Evolutionary conservation across 2,329 filamentous ascomycete genomes (phyloP).

Genomic region (Sclerotiophoma versabilis): DNA sequence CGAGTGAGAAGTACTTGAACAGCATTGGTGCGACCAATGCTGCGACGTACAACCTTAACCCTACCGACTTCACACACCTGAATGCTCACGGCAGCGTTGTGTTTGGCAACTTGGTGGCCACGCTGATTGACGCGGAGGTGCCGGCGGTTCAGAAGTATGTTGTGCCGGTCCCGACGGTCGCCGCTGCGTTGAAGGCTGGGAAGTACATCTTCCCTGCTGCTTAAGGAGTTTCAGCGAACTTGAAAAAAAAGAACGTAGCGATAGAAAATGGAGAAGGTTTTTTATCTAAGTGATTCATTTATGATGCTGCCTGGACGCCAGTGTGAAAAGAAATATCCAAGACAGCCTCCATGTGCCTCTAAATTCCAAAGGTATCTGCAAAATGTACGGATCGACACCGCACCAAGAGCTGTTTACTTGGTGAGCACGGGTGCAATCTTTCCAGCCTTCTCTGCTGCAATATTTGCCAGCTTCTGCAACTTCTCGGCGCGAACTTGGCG

Average conservation of each 20-base stretch:
- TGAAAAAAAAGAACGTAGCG: too few relatives aligned
- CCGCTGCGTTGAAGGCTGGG: conserved; percentile 19
- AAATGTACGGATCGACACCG: not conserved
- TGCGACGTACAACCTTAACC: conserved; percentile 57
- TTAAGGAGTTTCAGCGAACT: not conserved
- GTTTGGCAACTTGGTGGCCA: conserved; percentile 33
- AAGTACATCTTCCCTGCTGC: conserved; percentile 22
- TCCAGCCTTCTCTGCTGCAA: conserved; percentile 65
- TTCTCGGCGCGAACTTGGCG: conserved; percentile 73
- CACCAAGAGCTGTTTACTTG: conserved; percentile 29
- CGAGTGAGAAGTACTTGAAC: conserved; percentile 59
- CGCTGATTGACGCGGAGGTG: conserved; percentile 21
- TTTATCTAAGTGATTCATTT: not conserved
- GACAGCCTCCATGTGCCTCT: conserved; percentile 1
- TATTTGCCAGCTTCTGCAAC: conserved; percentile 70
- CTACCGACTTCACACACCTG: conserved; percentile 31
- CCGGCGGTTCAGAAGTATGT: conserved; percentile 21
- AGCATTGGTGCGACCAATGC: conserved; percentile 58
- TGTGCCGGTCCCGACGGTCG: conserved; percentile 19
- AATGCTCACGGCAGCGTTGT: conserved; percentile 30
- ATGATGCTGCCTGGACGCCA: conserved; percentile 4
- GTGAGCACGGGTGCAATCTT: conserved; percentile 41
- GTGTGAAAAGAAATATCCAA: not conserved
- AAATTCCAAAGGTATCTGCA: conserved; percentile 8
- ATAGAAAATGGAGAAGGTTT: too few relatives aligned